Evolutionary conservation across 1,139 yeast species (phyloP).

Genomic region (Petasospora fabianii): DNA sequence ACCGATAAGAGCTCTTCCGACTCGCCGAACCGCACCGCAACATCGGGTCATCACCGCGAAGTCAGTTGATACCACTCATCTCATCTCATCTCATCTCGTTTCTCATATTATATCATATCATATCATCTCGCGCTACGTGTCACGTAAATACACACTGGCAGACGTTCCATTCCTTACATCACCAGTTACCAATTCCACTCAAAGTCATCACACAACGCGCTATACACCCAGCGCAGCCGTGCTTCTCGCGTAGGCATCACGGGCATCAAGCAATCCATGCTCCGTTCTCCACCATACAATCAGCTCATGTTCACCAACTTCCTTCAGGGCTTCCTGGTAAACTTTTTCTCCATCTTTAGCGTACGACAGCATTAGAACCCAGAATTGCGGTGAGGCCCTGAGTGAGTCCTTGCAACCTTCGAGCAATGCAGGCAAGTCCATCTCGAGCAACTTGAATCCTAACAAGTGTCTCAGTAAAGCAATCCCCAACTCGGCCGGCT

Average conservation of each 20-base stretch:
- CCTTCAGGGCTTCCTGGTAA: conserved; percentile 1
- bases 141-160: too few species aligned
- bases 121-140: too few species aligned
- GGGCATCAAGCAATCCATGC: too few species aligned
- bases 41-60: too few species aligned
- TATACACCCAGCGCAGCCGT: too few species aligned
- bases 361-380: conserved; percentile 1
- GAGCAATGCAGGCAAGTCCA: background rate
- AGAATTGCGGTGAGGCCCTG: background rate
- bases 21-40: background rate
- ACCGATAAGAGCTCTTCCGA: background rate
- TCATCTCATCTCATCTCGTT: too few species aligned
- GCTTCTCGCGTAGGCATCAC: too few species aligned
- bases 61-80: too few species aligned
- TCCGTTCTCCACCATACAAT: background rate
- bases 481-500: conserved; percentile 2
- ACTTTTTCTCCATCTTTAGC: background rate
- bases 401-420: background rate
- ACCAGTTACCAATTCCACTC: too few species aligned
- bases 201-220: too few species aligned
- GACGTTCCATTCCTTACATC: too few species aligned
- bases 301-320: background rate
- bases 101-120: too few species aligned
- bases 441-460: conserved; percentile 2
- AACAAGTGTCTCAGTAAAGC: conserved; percentile 5